Conservation (phyloP, 208 protist species). For the Herpetomonas muscarum region DNA sequence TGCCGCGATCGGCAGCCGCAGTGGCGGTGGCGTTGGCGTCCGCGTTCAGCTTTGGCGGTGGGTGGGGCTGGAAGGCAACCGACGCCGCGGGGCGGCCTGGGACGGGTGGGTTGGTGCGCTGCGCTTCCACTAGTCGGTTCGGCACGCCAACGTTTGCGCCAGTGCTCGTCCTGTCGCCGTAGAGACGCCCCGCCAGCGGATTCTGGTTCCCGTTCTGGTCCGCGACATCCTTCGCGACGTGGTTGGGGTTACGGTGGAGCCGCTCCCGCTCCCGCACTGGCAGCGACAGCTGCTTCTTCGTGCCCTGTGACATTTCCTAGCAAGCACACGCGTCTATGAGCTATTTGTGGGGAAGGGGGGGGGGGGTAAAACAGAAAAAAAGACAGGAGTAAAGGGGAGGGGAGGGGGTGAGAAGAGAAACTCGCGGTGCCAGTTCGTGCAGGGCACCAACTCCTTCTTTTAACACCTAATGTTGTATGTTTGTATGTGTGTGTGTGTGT, state of each 20-base stretch:
- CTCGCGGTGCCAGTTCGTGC: no score
- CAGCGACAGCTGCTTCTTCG: neutral
- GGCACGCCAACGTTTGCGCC: constrained; percentile 60
- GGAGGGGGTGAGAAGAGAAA: no score
- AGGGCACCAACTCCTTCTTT: no score
- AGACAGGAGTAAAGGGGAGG: neutral
- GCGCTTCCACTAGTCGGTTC: constrained; percentile 44
- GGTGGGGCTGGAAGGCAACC: neutral
- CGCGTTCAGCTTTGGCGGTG: neutral
- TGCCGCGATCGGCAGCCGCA: constrained; percentile 15
- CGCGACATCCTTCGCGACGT: constrained; percentile 78
- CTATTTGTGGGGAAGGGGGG: neutral
- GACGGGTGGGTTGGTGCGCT: constrained; percentile 13
- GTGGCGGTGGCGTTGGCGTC: constrained; percentile 8
- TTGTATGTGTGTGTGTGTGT: no score
- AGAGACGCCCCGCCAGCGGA: constrained; percentile 64
- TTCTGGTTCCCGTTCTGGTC: constrained; percentile 67
- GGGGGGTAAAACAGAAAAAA: constrained; percentile 5
- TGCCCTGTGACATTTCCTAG: neutral
- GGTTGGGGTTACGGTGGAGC: constrained; percentile 81
- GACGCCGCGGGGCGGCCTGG: neutral
- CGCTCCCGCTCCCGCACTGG: constrained; percentile 22
- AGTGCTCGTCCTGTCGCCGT: constrained; percentile 65
- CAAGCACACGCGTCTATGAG: neutral
- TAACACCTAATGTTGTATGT: no score